Evolutionary conservation across 305 asterid species (phyloP), one percentile per base, ranked within the genome.

Genomic region (Ilex paraguariensis): DNA sequence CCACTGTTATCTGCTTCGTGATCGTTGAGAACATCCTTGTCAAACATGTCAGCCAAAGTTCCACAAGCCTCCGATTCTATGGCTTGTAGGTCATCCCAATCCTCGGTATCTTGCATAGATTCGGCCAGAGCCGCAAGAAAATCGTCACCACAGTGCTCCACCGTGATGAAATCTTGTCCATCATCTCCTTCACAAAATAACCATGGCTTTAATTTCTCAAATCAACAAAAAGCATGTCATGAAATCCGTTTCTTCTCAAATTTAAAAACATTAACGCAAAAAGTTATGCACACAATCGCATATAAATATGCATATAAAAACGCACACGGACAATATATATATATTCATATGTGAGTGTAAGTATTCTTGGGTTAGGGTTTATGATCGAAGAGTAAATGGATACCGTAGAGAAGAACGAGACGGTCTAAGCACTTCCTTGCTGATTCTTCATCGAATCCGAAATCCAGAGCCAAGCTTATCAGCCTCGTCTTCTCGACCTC

Each of bases 141-240:
- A 71, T 92, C 97, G 71, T 89, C 98, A 31, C 98, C 95, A 28
- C 95, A 92, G 63, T 70, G 79, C 76, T 92, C 97, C 78, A 92
- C 97, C 8, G 82, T 75, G 78, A 92, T 81, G 71, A 89, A 87
- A 40, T 82, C 88, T 71, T 68, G 81, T 5, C 98, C 98, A 62
- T 89, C 97, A 53, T 87, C 96, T 70, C 97, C 97, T 92, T 72
- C 60, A 79, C 65, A 61, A 62, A 39, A 64, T 30, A 63, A 42
- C 49, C 42, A 36, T 36, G 9, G 9, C 6, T 57, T 54, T 49
- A 31, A 51, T 66, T 71, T 17, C 21, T 52, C 13, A 31, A 16
- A 36, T 52, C 13, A 31, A 16, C 31, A 44, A 15, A 36, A 36
- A 36, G 42, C 1, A 36, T 36, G 42, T 36, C 42, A 36, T 36